A percentile compares a stretch with the other conserved stretches of the same genome.
These are phyloP conservation scores for Fusarium austroafricanum DNA, from an alignment of 2,329 filamentous ascomycete species.

Conservation along the genomic window DNA sequence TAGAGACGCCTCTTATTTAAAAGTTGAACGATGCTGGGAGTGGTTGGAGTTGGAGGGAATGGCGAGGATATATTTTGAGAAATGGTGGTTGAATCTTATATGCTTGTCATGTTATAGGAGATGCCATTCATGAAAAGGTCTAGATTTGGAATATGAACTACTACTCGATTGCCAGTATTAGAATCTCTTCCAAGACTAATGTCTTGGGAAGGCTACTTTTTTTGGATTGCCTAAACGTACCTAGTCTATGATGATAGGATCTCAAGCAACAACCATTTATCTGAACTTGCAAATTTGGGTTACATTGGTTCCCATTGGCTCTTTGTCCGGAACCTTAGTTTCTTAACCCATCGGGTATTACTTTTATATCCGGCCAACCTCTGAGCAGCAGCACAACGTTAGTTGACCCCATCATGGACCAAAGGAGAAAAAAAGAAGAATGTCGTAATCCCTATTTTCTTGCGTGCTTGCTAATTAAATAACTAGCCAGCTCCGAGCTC, in stretches of 20 bases:
- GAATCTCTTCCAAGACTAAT: not conserved
- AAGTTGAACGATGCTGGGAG: not conserved
- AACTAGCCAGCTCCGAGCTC: conserved; percentile 1
- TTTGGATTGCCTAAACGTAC: not conserved
- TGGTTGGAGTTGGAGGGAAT: conserved; percentile 13
- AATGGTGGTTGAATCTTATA: conserved; percentile 10
- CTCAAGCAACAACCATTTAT: not conserved
- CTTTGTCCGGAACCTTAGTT: not conserved
- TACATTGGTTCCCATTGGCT: not conserved
- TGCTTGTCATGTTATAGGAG: conserved; percentile 8
- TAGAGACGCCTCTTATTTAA: not conserved
- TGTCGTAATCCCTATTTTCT: conserved; percentile 1
- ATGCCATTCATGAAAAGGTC: conserved; percentile 26
- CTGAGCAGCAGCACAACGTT: conserved; percentile 6
- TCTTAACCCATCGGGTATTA: conserved; percentile 3
- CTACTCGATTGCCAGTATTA: not conserved
- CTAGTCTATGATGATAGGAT: not conserved
- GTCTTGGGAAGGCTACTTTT: too few relatives aligned
- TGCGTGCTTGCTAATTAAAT: conserved; percentile 32
- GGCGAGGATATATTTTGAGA: conserved; percentile 13
- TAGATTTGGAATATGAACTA: conserved; percentile 6
- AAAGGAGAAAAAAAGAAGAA: conserved; percentile 2
- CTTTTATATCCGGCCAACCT: conserved; percentile 27
- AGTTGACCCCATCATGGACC: conserved; percentile 12
- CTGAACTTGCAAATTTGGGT: not conserved